Evolutionary conservation across 768 basidiomycete genomes (phyloP), one percentile per base, ranked within the genome.

Genomic region (Ramaria sp.): DNA sequence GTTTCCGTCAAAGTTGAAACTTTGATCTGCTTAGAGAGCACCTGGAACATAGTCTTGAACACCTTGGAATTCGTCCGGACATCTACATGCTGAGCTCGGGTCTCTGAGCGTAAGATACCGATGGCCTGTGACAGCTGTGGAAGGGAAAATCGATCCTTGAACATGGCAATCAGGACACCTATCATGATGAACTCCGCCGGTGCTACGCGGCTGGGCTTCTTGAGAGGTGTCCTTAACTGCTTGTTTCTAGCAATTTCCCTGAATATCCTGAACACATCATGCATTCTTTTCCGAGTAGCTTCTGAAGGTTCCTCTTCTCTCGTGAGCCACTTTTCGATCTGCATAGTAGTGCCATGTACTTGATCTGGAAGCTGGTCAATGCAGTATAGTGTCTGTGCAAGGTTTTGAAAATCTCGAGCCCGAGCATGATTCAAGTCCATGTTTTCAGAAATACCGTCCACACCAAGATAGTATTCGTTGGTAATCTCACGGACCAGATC

Each of bases 181-280:
- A 78, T 74, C 58, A 75, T 67, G 45, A 85, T 71, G 58, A 89
- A 79, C 63, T 89, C 87, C 38, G 86, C 69, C 0, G 87, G 87
- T 0, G 85, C 73, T 1, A 88, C 71, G 37, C 79, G 81, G 58
- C 70, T 67, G 36, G 64, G 58, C 65, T 64, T 68, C 63, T 66
- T 56, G 62, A 83, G 76, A 20, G 67, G 56, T 7, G 60, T 52
- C n/a, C 61, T 68, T 18, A 69, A 59, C 6, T 70, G 60, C 2
- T 61, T 44, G 47, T 77, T 69, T 5, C 62, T 56, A 1, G 74
- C 74, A 45, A 88, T 69, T 1, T 62, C 58, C 1, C 72, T 66
- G 62, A 81, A 77, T 12, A 77, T 70, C 8, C 64, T 59, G 58
- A 77, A 83, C 0, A 78, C 72, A 38, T 68, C 63, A 18, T 68